Conservation (phyloP, 1,139 yeast genomes). For the Schizosaccharomyces versatilis region DNA sequence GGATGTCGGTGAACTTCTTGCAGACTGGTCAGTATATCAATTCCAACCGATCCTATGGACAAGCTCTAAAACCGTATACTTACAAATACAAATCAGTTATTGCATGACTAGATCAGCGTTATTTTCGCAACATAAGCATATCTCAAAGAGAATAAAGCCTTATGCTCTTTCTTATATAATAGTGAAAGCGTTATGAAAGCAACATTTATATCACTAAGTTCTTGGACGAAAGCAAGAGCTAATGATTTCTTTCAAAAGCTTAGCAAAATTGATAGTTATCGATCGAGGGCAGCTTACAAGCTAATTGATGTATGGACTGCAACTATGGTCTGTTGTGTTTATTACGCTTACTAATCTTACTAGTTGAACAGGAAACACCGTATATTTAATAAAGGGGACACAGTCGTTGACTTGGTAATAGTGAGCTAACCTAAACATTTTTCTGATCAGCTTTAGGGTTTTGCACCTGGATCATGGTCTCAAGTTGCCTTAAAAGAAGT, state of each 20-base stretch:
- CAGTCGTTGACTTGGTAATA: neutral
- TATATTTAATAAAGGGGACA: neutral
- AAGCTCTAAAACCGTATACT: too few species aligned
- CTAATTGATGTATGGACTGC: neutral
- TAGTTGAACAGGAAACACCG: neutral
- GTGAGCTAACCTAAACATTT: neutral
- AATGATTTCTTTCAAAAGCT: neutral
- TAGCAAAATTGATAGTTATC: neutral
- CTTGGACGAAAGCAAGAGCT: neutral
- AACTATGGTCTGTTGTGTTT: neutral
- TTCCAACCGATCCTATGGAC: too few species aligned
- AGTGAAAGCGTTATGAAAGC: too few species aligned
- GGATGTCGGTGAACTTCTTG: too few species aligned
- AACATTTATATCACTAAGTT: too few species aligned
- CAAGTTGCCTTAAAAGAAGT: neutral
- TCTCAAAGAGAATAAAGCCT: too few species aligned
- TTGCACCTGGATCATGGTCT: slow-evolving; percentile 1
- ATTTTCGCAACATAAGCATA: too few species aligned
- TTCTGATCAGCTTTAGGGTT: neutral
- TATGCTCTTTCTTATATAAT: too few species aligned
- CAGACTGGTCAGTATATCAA: too few species aligned
- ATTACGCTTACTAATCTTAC: neutral
- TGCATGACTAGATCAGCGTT: too few species aligned
- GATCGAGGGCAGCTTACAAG: slow-evolving; percentile 1
- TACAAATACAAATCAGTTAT: too few species aligned